These are phyloP conservation scores for Xylaria curta DNA, from an alignment of 495 filamentous ascomycete species.

Conservation along the genomic window DNA sequence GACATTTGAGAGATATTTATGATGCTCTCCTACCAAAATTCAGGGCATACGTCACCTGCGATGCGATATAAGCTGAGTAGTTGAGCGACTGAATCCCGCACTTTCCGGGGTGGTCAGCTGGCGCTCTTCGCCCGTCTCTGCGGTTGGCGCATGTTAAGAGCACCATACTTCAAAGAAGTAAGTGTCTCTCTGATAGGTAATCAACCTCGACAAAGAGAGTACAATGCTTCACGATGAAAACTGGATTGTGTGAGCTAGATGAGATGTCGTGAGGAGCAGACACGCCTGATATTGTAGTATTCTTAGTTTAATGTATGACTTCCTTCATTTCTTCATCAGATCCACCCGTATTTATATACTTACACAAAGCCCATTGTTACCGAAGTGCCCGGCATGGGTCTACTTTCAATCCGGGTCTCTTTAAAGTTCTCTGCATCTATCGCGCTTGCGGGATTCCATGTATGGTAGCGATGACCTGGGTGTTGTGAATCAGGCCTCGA, in stretches of 20 bases:
- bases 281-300: not conserved
- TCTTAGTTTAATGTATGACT: no score
- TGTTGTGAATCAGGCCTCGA: no score
- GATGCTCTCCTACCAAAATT: not conserved
- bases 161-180: no score
- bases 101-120: slow-evolving; percentile 9
- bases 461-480: no score
- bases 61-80: not conserved
- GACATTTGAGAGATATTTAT: not conserved
- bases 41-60: not conserved
- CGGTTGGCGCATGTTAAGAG: not conserved
- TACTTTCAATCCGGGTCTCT: no score
- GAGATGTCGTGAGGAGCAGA: not conserved
- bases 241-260: not conserved
- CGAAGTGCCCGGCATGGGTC: no score
- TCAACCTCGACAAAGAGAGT: not conserved
- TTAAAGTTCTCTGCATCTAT: no score
- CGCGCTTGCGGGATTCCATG: no score
- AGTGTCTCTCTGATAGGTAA: not conserved
- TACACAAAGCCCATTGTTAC: no score
- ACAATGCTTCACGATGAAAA: not conserved
- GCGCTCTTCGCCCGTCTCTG: not conserved
- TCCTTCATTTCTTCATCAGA: no score
- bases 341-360: no score
- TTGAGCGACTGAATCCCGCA: not conserved